phyloP scores from a whole-genome alignment of 1,284 basidiomycete species.

The Pseudozyma pruni region DNA sequence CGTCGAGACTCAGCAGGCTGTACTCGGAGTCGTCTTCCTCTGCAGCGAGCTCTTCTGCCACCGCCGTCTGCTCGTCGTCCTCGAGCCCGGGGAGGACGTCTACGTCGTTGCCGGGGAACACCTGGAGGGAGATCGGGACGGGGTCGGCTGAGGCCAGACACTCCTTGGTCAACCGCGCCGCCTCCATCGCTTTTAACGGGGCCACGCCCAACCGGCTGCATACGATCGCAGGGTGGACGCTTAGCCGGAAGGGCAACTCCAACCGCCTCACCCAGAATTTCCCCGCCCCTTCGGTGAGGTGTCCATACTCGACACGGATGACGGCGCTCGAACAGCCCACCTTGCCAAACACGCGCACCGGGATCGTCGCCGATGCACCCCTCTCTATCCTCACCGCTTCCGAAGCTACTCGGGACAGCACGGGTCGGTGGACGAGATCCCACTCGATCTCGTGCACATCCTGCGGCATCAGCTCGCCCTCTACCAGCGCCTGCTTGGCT shows the following conservation, averaged over 20 bases:
- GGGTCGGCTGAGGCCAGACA: constrained; percentile 69
- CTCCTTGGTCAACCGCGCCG: constrained; percentile 45
- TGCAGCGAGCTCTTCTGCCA: neutral
- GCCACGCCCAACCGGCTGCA: constrained; percentile 69
- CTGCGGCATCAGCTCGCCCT: constrained; percentile 78
- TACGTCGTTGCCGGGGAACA: constrained; percentile 4
- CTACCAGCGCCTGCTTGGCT: constrained; percentile 79
- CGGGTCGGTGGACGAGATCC: constrained; percentile 79
- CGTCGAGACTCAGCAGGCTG: constrained; percentile 86
- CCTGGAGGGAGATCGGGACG: constrained; percentile 15
- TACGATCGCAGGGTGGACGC: constrained; percentile 91
- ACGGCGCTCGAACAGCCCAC: constrained; percentile 83
- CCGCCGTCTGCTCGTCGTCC: neutral
- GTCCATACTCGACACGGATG: constrained; percentile 85
- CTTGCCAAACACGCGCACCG: constrained; percentile 84
- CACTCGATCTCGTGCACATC: constrained; percentile 92
- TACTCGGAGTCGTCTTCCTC: constrained; percentile 68
- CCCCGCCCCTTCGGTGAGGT: constrained; percentile 71
- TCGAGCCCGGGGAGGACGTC: neutral
- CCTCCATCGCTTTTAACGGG: constrained; percentile 40
- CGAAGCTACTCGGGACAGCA: constrained; percentile 71
- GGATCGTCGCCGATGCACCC: constrained; percentile 77
- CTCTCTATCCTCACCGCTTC: constrained; percentile 72
- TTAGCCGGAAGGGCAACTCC: constrained; percentile 84
- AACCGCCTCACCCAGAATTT: constrained; percentile 83